Percentiles rank a stretch among this genome's conserved stretches.
Conservation (phyloP, 306 rosid genomes). For the Corylus heterophylla region DNA sequence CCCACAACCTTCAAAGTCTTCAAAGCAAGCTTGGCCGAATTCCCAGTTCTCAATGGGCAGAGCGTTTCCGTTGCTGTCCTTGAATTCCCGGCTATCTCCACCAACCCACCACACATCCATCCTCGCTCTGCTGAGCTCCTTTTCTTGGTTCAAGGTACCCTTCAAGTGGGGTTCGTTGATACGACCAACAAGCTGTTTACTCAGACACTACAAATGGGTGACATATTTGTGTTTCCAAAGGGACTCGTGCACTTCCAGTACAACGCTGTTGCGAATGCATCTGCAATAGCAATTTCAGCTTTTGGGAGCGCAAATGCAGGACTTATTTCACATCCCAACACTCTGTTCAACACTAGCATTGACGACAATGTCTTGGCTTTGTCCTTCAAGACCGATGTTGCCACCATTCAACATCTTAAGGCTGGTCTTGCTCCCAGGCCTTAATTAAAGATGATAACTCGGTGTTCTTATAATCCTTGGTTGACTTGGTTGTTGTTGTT, state of each 20-base stretch:
- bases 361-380: conserved; percentile 11
- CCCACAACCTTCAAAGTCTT: conserved; percentile 32
- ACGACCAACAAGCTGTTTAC: conserved; percentile 48
- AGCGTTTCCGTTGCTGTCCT: conserved; percentile 56
- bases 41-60: conserved; percentile 54
- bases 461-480: no score
- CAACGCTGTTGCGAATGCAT: conserved; percentile 24
- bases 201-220: conserved; percentile 41
- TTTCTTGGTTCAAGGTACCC: conserved; percentile 29
- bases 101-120: conserved; percentile 57
- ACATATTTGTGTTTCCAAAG: conserved; percentile 50
- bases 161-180: conserved; percentile 57
- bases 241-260: conserved; percentile 56
- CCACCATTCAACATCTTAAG: conserved; percentile 41
- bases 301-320: conserved; percentile 57
- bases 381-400: conserved; percentile 49
- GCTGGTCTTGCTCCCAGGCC: conserved; percentile 40
- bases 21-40: conserved; percentile 44
- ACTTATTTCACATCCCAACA: conserved; percentile 34
- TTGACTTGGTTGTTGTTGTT: no score
- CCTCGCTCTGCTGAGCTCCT: conserved; percentile 56
- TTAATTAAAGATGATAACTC: background rate
- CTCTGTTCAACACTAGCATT: conserved; percentile 39
- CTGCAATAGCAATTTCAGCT: conserved; percentile 39
- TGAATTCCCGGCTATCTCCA: conserved; percentile 26